These are phyloP conservation scores for Eimeria praecox DNA, from an alignment of 169 alveolate species.

Conservation along the genomic window DNA sequence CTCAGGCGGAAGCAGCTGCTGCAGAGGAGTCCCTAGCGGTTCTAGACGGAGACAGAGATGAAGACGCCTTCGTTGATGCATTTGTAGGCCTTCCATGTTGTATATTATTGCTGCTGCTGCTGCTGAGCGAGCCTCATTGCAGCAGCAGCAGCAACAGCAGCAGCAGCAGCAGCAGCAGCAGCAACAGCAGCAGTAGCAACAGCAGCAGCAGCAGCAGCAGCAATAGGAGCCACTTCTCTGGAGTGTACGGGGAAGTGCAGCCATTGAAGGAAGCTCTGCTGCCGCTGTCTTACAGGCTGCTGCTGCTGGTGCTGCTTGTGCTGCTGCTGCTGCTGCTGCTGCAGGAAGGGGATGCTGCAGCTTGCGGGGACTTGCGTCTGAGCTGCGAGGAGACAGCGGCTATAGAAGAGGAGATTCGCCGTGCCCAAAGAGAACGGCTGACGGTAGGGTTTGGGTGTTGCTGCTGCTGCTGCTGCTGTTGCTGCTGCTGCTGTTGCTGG, in stretches of 20 bases:
- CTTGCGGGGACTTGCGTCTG: conserved; percentile 43
- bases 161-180: neutral
- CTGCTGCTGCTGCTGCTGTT: neutral
- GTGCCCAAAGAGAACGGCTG: conserved; percentile 5
- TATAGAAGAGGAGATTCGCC: conserved; percentile 36
- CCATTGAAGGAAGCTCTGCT: neutral
- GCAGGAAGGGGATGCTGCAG: conserved; percentile 3
- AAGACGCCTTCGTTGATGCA: neutral
- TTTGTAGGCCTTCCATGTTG: neutral
- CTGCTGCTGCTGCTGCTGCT: conserved; percentile 43
- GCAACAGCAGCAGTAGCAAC: neutral
- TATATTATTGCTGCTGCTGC: neutral
- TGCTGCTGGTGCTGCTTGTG: conserved; percentile 21
- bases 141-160: neutral
- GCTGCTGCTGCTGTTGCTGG: neutral
- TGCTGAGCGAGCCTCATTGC: neutral
- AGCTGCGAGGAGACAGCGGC: conserved; percentile 40
- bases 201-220: neutral
- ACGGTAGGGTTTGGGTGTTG: conserved; percentile 1
- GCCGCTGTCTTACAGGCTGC: neutral
- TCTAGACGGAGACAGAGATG: conserved; percentile 3
- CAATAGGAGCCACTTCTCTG: neutral
- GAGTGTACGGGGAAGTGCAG: neutral
- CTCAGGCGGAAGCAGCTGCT: conserved; percentile 54
- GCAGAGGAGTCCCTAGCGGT: conserved; percentile 34